Conservation (phyloP, 495 filamentous ascomycete species). For the Penicillium parvum region DNA sequence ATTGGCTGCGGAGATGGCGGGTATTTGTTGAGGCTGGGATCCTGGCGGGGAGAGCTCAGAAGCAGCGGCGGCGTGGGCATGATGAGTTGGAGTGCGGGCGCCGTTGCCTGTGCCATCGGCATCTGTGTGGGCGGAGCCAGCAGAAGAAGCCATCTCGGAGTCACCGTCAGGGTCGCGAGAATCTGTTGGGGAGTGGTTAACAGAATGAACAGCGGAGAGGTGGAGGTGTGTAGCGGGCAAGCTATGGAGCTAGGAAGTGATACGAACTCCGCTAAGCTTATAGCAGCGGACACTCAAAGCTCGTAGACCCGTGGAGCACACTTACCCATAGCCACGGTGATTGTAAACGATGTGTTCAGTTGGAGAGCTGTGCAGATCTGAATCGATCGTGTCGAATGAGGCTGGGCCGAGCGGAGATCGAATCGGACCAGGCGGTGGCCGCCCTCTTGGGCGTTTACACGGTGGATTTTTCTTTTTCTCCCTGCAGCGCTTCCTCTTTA, state of each 20-base stretch:
- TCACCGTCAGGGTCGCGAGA: conserved; percentile 50
- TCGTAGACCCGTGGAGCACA: neutral
- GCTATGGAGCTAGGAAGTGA: neutral
- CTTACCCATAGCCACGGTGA: conserved; percentile 24
- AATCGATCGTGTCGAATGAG: conserved; percentile 1
- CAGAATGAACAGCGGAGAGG: no score
- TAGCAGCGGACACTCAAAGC: neutral
- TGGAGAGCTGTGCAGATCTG: conserved; percentile 1
- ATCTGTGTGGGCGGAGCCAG: conserved; percentile 34
- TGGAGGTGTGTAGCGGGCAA: no score
- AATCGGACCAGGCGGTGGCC: conserved; percentile 25
- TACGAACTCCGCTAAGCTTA: neutral
- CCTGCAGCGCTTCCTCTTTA: conserved; percentile 12
- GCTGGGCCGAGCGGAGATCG: conserved; percentile 14
- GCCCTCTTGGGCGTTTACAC: conserved; percentile 9
- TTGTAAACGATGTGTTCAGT: neutral
- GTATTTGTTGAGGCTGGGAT: conserved; percentile 40
- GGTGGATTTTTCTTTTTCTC: conserved; percentile 25
- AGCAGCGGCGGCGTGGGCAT: conserved; percentile 11
- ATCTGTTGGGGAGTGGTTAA: conserved; percentile 11
- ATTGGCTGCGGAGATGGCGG: conserved; percentile 5
- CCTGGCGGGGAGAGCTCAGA: conserved; percentile 53
- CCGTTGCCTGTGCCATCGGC: conserved; percentile 30
- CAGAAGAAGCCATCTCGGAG: conserved; percentile 54
- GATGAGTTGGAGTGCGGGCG: conserved; percentile 35